Percentiles rank a stretch among this genome's conserved stretches.
phyloP scores from a whole-genome alignment of 1,139 yeast genomes.

The Geotrichum armillariae region DNA sequence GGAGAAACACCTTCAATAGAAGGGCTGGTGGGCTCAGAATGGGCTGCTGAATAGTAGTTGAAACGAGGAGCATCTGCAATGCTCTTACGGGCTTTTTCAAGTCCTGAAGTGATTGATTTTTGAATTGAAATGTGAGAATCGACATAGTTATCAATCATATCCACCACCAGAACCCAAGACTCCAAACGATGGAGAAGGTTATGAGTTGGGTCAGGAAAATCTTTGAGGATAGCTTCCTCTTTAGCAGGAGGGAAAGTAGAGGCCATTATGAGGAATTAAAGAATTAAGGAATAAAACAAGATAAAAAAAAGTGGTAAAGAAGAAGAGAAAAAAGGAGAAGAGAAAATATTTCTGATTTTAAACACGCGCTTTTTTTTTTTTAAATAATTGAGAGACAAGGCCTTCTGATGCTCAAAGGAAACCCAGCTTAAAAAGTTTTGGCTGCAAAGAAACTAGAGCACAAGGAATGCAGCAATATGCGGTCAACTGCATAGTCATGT shows the following conservation, averaged over 20 bases:
- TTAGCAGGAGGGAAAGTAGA: constrained; percentile 14
- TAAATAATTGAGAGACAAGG: no score
- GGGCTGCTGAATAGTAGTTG: constrained; percentile 23
- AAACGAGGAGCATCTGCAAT: constrained; percentile 39
- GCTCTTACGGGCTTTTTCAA: constrained; percentile 39
- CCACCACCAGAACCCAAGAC: constrained; percentile 40
- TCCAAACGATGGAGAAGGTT: constrained; percentile 40
- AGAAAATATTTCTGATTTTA: no score
- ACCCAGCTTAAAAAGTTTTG: no score
- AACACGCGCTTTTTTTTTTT: no score
- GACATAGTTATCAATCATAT: constrained; percentile 36
- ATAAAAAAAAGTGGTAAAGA: not conserved
- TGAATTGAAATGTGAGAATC: constrained; percentile 34
- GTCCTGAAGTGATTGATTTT: constrained; percentile 31
- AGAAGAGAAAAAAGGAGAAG: not conserved
- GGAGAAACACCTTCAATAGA: constrained; percentile 19
- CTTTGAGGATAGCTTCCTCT: constrained; percentile 31
- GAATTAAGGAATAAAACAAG: not conserved
- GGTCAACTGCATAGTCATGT: no score
- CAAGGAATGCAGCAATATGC: no score
- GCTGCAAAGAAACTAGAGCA: no score
- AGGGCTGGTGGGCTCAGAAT: constrained; percentile 11
- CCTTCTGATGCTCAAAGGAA: no score
- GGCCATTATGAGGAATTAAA: not conserved
- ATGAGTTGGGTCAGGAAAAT: constrained; percentile 39